Base-by-base conservation (phyloP, 495 filamentous ascomycete species). In the Trichoderma erinaceum region DNA sequence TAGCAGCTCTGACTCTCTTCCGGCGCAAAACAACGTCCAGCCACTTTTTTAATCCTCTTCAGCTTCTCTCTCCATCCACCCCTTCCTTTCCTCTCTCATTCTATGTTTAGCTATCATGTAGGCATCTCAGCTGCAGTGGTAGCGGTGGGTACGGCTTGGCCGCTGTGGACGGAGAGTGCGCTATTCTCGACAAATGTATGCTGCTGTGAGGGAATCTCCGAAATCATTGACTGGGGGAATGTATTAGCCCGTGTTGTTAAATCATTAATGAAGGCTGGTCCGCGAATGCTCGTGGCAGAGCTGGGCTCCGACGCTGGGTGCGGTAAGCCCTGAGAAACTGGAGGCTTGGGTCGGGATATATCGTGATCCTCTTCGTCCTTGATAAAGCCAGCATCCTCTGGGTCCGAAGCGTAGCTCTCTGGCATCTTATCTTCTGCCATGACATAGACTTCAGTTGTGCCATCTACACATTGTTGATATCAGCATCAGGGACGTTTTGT, bases 401-500 rank as follows among this genome's bases (percentile, higher is more conserved):
- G 71, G 46, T 72, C 75, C 12, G 71, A 78, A 23, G 68, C 71
- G 68, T 73, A 75, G 52, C 64, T 70, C 25, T 73, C 71, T 50
- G 72, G 68, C 5, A 70, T 68, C 63, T 73, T 75, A 70, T 76
- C 75, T 11, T 77, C 75, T 5, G 71, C 70, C 70, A 72, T 77
- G 58, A 83, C 77, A n/a, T 74, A 75, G 23, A 82, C 71, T n/a
- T 75, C 70, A 35, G 78, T 79, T 11, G 71, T 71, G 35, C 65
- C 76, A 65, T 82, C 81, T 82, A 38, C 21, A 16, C 11, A 16
- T n/a, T 44, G 52, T 61, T 61, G 29, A 23, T 23, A 29, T 61
- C 8, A 12, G 7, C 0, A 12, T 1, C 3, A 27, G 25, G 3
- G 2, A n/a, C 8, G 13, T 12, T 25, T 27, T 29, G 6, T 2